Evolutionary conservation across 2,329 filamentous ascomycete genomes (phyloP), one percentile per base, ranked within the genome.

Genomic region (Cercospora beticola): DNA sequence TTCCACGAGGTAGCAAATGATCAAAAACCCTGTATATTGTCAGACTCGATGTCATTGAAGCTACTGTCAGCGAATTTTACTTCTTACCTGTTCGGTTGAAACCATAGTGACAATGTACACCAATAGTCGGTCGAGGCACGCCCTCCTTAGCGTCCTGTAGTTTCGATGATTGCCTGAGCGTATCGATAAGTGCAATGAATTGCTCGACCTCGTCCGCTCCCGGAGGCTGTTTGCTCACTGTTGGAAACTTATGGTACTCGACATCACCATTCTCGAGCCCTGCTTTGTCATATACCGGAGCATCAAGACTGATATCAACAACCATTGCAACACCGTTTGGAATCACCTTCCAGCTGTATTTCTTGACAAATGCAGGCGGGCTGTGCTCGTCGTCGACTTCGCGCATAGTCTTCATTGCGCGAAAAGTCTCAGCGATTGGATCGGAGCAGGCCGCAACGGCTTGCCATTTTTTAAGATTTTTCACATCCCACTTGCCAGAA

Each of bases 401-500:
- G 36, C 94, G 88, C 21, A 98, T 86, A 0, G 95, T 98, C 81
- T 98, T 97, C 86, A 97, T 91, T 2, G 93, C 94, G 28, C 92
- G 89, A 78, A 97, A 97, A 4, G 93, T 84, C 14, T 88, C 88
- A 0, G 87, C 92, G 68, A 98, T 95, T 3, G 90, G 89, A 10
- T 71, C 71, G 1, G 75, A 75, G 65, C 73, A 74, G 4, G 71
- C 64, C 1, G 66, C 63, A 14, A 74, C 71, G 18, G 88, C 88
- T 78, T 92, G 87, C 94, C 94, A 98, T 78, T 98, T 98, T 68
- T 87, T 89, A 10, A 97, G 85, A 76, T 98, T 98, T 82, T 98
- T 98, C 73, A 98, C 93, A 76, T 97, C 94, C 94, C 94, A 98
- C 81, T 98, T 98, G 3, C 94, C 94, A 73, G 93, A 92, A 1